Conservation (phyloP, 495 filamentous ascomycete genomes). For the Melanomma pulvis-pyrius region DNA sequence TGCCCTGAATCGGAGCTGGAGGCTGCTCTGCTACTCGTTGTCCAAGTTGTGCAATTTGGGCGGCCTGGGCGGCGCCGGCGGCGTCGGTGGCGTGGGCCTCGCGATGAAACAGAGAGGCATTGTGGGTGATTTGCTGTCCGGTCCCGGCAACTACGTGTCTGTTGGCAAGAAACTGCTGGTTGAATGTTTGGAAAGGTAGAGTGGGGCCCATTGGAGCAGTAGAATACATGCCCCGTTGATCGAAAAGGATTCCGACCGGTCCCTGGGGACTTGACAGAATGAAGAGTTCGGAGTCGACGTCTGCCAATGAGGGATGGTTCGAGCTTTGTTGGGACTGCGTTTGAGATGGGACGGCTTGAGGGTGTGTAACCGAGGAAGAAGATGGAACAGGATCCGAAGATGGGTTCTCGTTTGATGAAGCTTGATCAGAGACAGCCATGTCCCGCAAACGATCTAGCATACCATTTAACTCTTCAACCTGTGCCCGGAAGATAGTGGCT, state of each 20-base stretch:
- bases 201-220: slow-evolving; percentile 31
- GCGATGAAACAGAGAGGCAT: background rate
- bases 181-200: slow-evolving; percentile 33
- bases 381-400: background rate
- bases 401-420: background rate
- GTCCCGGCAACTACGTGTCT: slow-evolving; percentile 27
- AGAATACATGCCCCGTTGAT: slow-evolving; percentile 34
- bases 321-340: background rate
- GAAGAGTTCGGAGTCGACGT: slow-evolving; percentile 28
- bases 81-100: no score
- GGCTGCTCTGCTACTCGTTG: slow-evolving; percentile 11
- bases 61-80: slow-evolving; percentile 11
- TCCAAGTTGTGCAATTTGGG: background rate
- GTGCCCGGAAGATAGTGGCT: slow-evolving; percentile 11
- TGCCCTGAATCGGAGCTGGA: slow-evolving; percentile 10
- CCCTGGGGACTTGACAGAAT: slow-evolving; percentile 35
- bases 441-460: slow-evolving; percentile 15
- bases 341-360: background rate
- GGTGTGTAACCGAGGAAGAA: background rate
- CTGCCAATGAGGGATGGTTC: background rate
- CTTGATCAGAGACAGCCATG: background rate
- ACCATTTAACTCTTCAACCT: slow-evolving; percentile 17
- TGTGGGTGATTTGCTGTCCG: slow-evolving; percentile 31
- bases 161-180: slow-evolving; percentile 32
- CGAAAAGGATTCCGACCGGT: slow-evolving; percentile 35